A percentile compares a stretch with the other conserved stretches of the same genome.
Conservation (phyloP, 371 early-diverging fungal species). For the Circinella umbellata region DNA sequence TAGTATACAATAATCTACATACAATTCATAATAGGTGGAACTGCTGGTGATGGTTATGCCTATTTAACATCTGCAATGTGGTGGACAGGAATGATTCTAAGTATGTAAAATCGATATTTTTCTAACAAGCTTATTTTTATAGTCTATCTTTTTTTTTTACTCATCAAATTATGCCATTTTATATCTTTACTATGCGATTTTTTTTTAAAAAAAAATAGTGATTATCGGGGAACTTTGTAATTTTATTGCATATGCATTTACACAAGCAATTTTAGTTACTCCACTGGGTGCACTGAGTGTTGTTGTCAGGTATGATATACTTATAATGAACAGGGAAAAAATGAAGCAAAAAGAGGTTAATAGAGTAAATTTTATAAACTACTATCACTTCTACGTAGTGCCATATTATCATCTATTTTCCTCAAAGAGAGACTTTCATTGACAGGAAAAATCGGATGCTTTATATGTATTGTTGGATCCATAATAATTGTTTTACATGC, state of each 20-base stretch:
- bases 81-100: slow-evolving; percentile 93
- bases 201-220: slow-evolving; percentile 35
- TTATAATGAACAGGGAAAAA: no score
- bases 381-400: slow-evolving; percentile 46
- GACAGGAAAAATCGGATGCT: slow-evolving; percentile 89
- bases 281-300: slow-evolving; percentile 92
- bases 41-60: slow-evolving; percentile 81
- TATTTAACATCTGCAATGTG: slow-evolving; percentile 88
- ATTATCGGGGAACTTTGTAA: slow-evolving; percentile 85
- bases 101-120: slow-evolving; percentile 39
- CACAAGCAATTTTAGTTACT: slow-evolving; percentile 92
- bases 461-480: slow-evolving; percentile 90
- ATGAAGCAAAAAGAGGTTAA: no score
- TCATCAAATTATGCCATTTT: background rate
- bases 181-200: background rate
- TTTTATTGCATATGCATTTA: slow-evolving; percentile 91
- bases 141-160: no score
- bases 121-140: background rate
- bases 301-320: slow-evolving; percentile 40
- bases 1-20: slow-evolving; percentile 14
- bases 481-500: slow-evolving; percentile 90
- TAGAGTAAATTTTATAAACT: no score
- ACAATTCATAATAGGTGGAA: background rate
- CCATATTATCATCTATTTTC: slow-evolving; percentile 88
- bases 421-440: slow-evolving; percentile 83